Conservation (phyloP, 2,329 filamentous ascomycete genomes). For the Colletotrichum musicola region DNA sequence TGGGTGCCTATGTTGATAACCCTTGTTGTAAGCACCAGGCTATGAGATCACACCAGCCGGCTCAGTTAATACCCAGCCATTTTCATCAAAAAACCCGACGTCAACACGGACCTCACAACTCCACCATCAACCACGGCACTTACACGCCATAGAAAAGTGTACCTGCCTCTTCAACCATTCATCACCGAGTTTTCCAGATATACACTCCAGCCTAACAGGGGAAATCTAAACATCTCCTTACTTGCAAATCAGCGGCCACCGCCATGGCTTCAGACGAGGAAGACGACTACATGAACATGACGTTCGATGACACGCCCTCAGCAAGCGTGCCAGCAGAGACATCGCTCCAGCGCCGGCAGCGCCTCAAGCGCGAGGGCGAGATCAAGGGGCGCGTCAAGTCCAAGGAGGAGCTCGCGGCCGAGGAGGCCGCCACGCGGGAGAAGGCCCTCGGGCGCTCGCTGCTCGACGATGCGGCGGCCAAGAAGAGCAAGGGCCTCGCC, state of each 20-base stretch:
- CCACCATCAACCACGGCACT: no score
- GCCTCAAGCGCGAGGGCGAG: slow-evolving; percentile 73
- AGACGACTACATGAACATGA: slow-evolving; percentile 98
- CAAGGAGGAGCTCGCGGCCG: slow-evolving; percentile 84
- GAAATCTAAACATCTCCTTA: neutral
- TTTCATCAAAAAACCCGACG: no score
- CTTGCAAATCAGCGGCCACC: neutral
- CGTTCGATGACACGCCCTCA: slow-evolving; percentile 77
- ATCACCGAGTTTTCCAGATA: neutral
- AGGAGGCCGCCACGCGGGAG: slow-evolving; percentile 79
- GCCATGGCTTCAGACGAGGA: slow-evolving; percentile 70
- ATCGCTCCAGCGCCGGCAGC: slow-evolving; percentile 66
- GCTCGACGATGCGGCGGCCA: slow-evolving; percentile 66
- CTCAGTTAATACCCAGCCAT: no score
- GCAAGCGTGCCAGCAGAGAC: slow-evolving; percentile 57
- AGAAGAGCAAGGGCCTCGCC: slow-evolving; percentile 85
- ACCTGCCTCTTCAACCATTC: no score
- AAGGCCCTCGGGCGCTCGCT: slow-evolving; percentile 81
- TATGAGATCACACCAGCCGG: no score
- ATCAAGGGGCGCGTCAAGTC: slow-evolving; percentile 78
- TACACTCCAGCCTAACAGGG: neutral
- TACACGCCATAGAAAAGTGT: no score
- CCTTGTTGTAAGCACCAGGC: no score
- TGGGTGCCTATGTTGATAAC: no score
- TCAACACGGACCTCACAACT: no score